Conservation (phyloP, 306 rosid genomes). For the Dalbergia cochinchinensis region DNA sequence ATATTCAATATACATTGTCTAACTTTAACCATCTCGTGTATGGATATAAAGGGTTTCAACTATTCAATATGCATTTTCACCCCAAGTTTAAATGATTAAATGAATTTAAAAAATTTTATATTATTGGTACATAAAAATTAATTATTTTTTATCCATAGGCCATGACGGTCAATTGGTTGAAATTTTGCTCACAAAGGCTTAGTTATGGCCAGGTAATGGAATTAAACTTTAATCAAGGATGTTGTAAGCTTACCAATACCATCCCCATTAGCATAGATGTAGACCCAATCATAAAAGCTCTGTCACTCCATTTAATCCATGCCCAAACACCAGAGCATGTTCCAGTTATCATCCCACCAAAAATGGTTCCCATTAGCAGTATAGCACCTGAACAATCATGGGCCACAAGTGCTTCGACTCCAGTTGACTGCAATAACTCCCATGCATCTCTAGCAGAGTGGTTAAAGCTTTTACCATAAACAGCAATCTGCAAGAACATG, state of each 20-base stretch:
- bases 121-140: no score
- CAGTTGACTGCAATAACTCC: constrained; percentile 97
- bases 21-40: no score
- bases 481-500: constrained; percentile 78
- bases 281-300: constrained; percentile 84
- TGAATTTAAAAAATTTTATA: no score
- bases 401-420: constrained; percentile 96
- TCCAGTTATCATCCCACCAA: constrained; percentile 93
- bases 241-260: constrained; percentile 78
- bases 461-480: constrained; percentile 89
- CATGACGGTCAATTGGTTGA: no score
- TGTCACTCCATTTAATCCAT: constrained; percentile 76
- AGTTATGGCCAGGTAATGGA: not conserved
- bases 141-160: no score
- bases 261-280: constrained; percentile 97
- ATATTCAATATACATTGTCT: no score
- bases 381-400: constrained; percentile 99
- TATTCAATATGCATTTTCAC: no score
- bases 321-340: constrained; percentile 94
- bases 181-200: not conserved
- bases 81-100: no score
- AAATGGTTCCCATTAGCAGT: constrained; percentile 84
- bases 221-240: not conserved
- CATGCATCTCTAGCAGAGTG: constrained; percentile 98
- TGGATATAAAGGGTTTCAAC: no score